Percentiles rank a stretch among this genome's conserved stretches.
phyloP scores from a whole-genome alignment of 768 basidiomycete genomes.

The Boletus reticulatus region DNA sequence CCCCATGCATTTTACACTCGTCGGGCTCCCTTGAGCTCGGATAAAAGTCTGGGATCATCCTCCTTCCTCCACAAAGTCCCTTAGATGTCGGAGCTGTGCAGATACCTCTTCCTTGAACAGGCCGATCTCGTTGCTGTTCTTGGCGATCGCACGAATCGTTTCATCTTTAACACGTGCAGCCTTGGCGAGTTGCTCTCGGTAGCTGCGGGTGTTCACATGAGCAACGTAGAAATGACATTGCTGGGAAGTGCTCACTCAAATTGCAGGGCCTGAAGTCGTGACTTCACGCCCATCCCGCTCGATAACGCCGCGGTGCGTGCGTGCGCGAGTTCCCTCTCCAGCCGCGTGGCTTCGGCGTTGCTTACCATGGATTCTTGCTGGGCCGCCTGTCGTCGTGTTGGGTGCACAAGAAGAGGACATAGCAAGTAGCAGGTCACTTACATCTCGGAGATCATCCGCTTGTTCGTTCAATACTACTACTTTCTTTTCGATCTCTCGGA shows the following conservation, averaged over 20 bases:
- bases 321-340: slow-evolving; percentile 71
- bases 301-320: slow-evolving; percentile 75
- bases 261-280: slow-evolving; percentile 70
- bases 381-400: slow-evolving; percentile 50
- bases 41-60: slow-evolving; percentile 17
- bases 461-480: slow-evolving; percentile 66
- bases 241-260: slow-evolving; percentile 54
- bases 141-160: slow-evolving; percentile 76
- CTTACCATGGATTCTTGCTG: slow-evolving; percentile 73
- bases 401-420: background rate
- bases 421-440: slow-evolving; percentile 33
- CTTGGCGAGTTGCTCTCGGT: slow-evolving; percentile 77
- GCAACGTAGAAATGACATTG: background rate
- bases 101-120: slow-evolving; percentile 80
- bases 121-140: slow-evolving; percentile 81
- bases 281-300: slow-evolving; percentile 81
- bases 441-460: slow-evolving; percentile 81
- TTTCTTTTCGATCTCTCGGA: slow-evolving; percentile 71
- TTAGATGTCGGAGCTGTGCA: slow-evolving; percentile 62
- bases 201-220: slow-evolving; percentile 41
- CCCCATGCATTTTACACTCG: background rate
- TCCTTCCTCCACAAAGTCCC: slow-evolving; percentile 62
- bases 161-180: slow-evolving; percentile 74
- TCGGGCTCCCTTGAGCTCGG: background rate
- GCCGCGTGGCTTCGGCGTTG: slow-evolving; percentile 59